Base-by-base conservation (phyloP, 2,329 filamentous ascomycete genomes). In the Hortaea werneckii region DNA sequence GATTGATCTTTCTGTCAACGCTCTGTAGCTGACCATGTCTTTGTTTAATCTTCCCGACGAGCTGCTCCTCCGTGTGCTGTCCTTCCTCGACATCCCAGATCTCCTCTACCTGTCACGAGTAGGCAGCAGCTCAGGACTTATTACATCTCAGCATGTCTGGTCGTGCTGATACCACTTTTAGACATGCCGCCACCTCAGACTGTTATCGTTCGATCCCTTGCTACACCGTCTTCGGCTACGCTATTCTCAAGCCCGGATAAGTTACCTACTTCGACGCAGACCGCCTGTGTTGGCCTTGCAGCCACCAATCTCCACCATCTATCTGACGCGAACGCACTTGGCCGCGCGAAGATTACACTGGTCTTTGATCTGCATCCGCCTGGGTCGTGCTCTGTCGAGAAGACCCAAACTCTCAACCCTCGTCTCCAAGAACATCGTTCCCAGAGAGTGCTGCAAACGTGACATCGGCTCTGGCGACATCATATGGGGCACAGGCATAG, bases 251-350 rank as follows among this genome's bases (percentile, higher is more conserved):
- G 55, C 67, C 30, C 63, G 70, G 4, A 73, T 87, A 3, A 70
- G 74, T 4, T 72, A 74, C 11, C 67, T 79, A 29, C 70, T 86
- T 8, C 67, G 68, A 6, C 75, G 75, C 5, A 73, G 79, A 4
- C 72, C 69, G 28, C 74, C 79, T 6, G 79, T 82, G 2, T 74
- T 77, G 4, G 68, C 81, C 1, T 64, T 76, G 34, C 77, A 83
- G 46, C 78, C 85, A 10, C 79, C 82, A 43, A 65, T 71, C 20
- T 75, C 80, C 37, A 75, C 71, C 60, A 85, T 87, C 58, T 82
- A 85, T 64, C 65, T 85, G 37, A 83, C 80, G 37, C 71, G 75
- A 45, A 85, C 79, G 10, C 77, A 81, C 30, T 72, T 82, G 40
- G 74, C 82, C 26, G 83, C 82, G 3, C 76, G 80, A 13, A 70